Conservation (phyloP, 768 basidiomycete species). For the Lactarius quietus region DNA sequence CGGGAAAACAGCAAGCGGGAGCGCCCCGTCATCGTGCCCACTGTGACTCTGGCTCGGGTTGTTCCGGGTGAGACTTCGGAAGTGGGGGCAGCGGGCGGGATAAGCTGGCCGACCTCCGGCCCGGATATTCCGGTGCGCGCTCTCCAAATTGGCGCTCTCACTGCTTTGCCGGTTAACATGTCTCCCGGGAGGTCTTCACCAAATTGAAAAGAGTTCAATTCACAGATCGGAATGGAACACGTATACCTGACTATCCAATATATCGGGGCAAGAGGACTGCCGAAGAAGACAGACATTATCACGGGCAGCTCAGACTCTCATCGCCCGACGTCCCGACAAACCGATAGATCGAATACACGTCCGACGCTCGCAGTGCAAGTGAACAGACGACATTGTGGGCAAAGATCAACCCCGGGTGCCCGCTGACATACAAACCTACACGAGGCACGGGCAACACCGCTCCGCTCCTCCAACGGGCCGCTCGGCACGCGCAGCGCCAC, state of each 20-base stretch:
- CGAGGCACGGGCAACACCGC: too few species aligned
- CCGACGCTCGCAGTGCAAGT: slow-evolving; percentile 51
- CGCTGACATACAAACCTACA: too few species aligned
- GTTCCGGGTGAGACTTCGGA: too few species aligned
- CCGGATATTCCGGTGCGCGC: too few species aligned
- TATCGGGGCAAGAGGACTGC: slow-evolving; percentile 65
- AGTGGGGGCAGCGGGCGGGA: too few species aligned
- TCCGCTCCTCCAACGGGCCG: too few species aligned
- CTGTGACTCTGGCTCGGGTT: neutral
- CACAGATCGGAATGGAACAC: slow-evolving; percentile 40
- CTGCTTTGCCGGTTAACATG: slow-evolving; percentile 3
- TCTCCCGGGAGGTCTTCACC: slow-evolving; percentile 35
- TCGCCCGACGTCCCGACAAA: slow-evolving; percentile 68
- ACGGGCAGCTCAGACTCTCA: slow-evolving; percentile 63
- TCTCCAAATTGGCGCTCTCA: too few species aligned
- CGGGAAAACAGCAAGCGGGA: neutral
- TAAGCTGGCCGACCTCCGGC: too few species aligned
- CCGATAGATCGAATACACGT: slow-evolving; percentile 60
- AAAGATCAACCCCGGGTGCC: too few species aligned
- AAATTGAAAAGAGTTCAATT: slow-evolving; percentile 34
- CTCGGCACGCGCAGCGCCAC: slow-evolving; percentile 38
- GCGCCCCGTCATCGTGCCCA: neutral
- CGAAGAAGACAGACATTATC: slow-evolving; percentile 70
- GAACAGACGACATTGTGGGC: slow-evolving; percentile 64
- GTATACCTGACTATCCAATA: slow-evolving; percentile 65